These are phyloP conservation scores for Boletus rufocinnamomeus DNA, from an alignment of 768 basidiomycete species.

Conservation along the genomic window DNA sequence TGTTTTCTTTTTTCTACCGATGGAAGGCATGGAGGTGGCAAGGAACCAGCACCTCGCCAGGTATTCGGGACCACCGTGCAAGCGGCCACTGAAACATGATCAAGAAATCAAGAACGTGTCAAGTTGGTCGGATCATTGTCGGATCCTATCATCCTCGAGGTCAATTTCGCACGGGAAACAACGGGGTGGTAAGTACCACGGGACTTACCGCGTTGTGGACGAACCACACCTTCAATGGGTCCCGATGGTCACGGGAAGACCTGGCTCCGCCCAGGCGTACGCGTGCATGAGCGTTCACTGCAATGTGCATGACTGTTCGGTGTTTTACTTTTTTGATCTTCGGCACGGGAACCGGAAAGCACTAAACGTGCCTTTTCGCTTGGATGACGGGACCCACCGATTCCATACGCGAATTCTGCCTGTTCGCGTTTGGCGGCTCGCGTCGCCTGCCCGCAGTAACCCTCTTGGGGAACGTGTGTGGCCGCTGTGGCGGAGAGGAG, in stretches of 20 bases:
- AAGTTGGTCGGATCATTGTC: no score
- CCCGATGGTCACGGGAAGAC: background rate
- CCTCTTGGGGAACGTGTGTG: background rate
- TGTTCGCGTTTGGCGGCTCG: background rate
- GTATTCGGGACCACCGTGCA: background rate
- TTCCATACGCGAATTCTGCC: background rate
- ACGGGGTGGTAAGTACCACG: background rate
- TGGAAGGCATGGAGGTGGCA: background rate
- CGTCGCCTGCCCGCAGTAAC: background rate
- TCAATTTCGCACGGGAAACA: background rate
- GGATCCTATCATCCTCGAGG: slow-evolving; percentile 1
- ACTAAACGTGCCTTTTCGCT: slow-evolving; percentile 5
- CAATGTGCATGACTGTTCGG: background rate
- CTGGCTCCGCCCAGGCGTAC: background rate
- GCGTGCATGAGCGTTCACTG: background rate
- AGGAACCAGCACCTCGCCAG: background rate
- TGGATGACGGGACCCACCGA: background rate
- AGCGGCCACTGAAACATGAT: background rate
- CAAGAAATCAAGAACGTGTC: background rate
- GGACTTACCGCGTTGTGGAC: background rate
- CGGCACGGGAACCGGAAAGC: background rate
- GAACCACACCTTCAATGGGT: background rate
- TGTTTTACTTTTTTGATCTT: background rate
- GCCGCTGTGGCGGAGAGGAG: background rate
- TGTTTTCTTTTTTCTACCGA: background rate